Percentiles rank a stretch among this genome's conserved stretches.
These are phyloP conservation scores for Candida hungchunana DNA, from an alignment of 805 yeast species.

Conservation along the genomic window DNA sequence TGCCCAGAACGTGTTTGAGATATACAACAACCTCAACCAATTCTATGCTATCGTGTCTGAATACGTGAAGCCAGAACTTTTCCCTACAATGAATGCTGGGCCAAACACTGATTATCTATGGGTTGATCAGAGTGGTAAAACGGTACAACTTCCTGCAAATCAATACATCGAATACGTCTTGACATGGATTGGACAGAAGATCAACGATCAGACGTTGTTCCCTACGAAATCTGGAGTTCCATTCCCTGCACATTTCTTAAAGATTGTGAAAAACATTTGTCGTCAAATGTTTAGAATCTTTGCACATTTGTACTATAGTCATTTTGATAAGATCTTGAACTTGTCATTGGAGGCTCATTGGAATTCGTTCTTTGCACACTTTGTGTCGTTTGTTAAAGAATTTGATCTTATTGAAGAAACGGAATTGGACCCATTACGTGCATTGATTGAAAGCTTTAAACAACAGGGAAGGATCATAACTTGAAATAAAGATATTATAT, in stretches of 20 bases:
- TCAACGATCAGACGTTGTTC: conserved; percentile 84
- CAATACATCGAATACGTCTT: conserved; percentile 91
- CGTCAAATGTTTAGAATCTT: conserved; percentile 92
- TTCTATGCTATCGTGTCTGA: conserved; percentile 90
- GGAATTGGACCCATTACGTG: conserved; percentile 75
- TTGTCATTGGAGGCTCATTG: conserved; percentile 93
- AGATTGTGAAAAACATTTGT: conserved; percentile 81
- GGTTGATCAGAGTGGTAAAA: conserved; percentile 78
- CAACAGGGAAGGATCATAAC: conserved; percentile 73
- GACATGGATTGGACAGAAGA: conserved; percentile 82
- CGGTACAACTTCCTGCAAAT: conserved; percentile 83
- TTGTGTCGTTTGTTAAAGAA: conserved; percentile 79
- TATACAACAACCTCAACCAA: conserved; percentile 78
- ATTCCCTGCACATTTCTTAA: conserved; percentile 79
- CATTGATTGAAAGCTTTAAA: conserved; percentile 76
- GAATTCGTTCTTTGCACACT: conserved; percentile 96
- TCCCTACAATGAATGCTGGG: conserved; percentile 95
- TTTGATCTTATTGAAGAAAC: conserved; percentile 73
- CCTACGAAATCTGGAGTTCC: conserved; percentile 89
- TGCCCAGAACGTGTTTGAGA: conserved; percentile 87
- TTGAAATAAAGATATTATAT: too few relatives aligned
- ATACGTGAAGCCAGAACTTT: conserved; percentile 83
- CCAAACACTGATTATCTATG: conserved; percentile 87
- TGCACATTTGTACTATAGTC: conserved; percentile 93
- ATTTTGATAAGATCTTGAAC: conserved; percentile 91